Evolutionary conservation across 176 grass and related monocot genomes (phyloP), one percentile per base, ranked within the genome.

Genomic region (Lolium multiflorum): DNA sequence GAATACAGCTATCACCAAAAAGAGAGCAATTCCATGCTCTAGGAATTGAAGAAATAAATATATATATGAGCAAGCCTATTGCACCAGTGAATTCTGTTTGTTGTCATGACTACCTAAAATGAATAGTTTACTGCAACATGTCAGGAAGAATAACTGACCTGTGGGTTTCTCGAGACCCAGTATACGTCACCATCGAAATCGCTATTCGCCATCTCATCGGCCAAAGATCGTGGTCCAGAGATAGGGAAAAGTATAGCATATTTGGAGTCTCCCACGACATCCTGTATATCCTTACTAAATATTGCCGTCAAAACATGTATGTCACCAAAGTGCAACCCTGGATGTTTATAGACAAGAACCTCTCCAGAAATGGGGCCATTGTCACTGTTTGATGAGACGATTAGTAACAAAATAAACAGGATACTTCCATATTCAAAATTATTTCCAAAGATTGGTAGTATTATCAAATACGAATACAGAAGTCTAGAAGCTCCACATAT

Each of bases 331-430:
- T 95, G 93, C 83, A 95, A 47, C 21, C 93, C 91, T 48, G 93
- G 93, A 85, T 91, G 86, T 76, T 87, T 95, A 35, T 93, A 95
- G 22, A 95, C 89, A 85, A 95, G 93, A 78, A 95, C 89, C 25
- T 85, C 50, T 26, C 89, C 89, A 80, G 91, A 95, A 84, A 93
- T 12, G 10, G 91, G 91, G 7, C 91, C 89, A 20, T 95, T 74
- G 24, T 93, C 91, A 60, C 93, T 95, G 88, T 78, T 82, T 64
- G 65, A 35, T 74, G 14, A 83, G 8, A 74, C 41, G 55, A 37
- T 85, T 22, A 84, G 56, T 73, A 90, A 86, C 13, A 82, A 68
- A 68, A 81, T 0, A 26, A 73, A 47, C 44, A 50, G 1, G 47
- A 74, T 3, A 49, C 71, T 74, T 74, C 46, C 2, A 72, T 18